Base-by-base conservation (phyloP, 768 basidiomycete genomes). In the Cubamyces lactineus region DNA sequence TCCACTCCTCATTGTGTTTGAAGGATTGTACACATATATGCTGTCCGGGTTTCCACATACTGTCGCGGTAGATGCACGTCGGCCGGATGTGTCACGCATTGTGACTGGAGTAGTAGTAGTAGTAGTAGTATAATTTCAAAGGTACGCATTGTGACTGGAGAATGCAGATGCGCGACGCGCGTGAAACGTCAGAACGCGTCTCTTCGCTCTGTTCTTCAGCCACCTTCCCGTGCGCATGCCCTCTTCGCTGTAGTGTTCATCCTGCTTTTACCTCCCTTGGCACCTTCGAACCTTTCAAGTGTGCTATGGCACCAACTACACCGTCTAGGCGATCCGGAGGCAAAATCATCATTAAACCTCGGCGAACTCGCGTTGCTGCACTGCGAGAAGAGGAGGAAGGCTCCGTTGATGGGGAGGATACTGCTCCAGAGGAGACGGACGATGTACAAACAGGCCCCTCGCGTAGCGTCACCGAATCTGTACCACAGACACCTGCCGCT, bases 331-430 rank as follows among this genome's bases (percentile, higher is more conserved):
- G 67, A 2, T 63, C 66, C 9, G 66, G 66, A 24, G 21, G 47
- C 17, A 79, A 77, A 71, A 79, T 79, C 45, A 79, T 78, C 11
- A 77, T 78, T 60, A 79, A 76, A 50, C 78, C 78, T 1, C 77
- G 75, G 34, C 63, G 72, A 12, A 69, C 74, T 8, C 57, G 48
- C 43, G 55, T 62, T 9, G 40, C 63, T 11, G 34, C 50, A 15
- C 26, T 49, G n/a, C 53, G 24, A 17, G 45, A 48, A 46, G 57
- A 62, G 7, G 58, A 60, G 11, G 59, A 51, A 5, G 68, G 62
- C 6, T 51, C 57, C 1, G 19, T 34, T 1, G 69, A 72, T 26
- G 73, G 66, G 26, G 61, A 69, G 0, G 72, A 66, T 43, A 65
- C 72, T 24, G 73, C 72, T 41, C 69, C 60, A 12, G 73, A 75